Base-by-base conservation (phyloP, 768 basidiomycete genomes). In the Lactarius vividus region DNA sequence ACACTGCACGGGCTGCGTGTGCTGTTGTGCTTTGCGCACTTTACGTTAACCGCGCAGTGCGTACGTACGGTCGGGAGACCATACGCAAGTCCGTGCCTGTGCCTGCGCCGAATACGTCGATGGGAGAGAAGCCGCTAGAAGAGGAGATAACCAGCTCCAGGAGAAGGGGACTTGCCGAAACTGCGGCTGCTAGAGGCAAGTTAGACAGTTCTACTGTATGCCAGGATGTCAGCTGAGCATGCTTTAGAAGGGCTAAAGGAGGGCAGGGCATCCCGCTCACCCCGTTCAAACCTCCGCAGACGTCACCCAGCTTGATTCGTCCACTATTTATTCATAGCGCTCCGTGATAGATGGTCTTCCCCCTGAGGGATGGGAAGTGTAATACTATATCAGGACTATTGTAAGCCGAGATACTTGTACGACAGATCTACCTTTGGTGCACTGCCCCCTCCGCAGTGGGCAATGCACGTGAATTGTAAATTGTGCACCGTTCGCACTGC, bases 1-100 rank as follows among this genome's bases (percentile, higher is more conserved):
- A 88, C 71, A 80, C 79, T 7, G 92, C 92, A 13, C 79, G 91
- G 15, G 87, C 90, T 8, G 79, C 87, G 23, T 94, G 92, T 74
- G 88, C 89, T 35, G 64, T 88, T 16, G 72, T 94, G 1, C 79
- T 94, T 20, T 79, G 83, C 15, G 78, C 71, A 0, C 70, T 93
- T 46, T 94, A 95, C 70, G 74, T 81, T 1, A 80, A 80, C 37
- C 80, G 93, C 42, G 84, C 90, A 2, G 79, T 84, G 53, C 88
- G 83, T 78, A 91, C 87, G 70, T 89, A 88, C 70, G 77, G 78
- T 4, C 44, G 26, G 8, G 23, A 15, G 23, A 62, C 26, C 31
- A 15, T 23, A 8, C 26, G 55, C 31, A 57, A 57, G 26, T 1
- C 65, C 15, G 26, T 57, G 23, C 29, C 59, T 42, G 26, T 57